Evolutionary conservation across 805 yeast species (phyloP), one percentile per base, ranked within the genome.

Genomic region (Suhomyces vadensis): DNA sequence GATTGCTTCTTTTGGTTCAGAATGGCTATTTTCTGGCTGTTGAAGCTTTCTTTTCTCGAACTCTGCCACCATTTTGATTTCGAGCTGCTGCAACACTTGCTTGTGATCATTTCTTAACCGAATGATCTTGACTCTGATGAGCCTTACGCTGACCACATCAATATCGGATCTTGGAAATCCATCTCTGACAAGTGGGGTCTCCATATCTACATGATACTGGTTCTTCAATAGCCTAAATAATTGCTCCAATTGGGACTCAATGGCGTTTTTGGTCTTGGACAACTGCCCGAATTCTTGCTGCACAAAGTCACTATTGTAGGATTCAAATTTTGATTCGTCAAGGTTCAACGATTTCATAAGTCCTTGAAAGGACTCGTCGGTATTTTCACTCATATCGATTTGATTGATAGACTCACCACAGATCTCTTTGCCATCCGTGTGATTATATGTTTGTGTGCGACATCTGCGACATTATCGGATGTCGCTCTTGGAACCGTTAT

Each of bases 101-200:
- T 69, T 71, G 50, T 82, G 71, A 63, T 92, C 97, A 56, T 89
- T 91, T 46, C 83, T 71, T 31, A 85, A 67, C 41, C 85, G 70
- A 26, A 85, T 80, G 24, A 91, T 79, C 55, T 76, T 77, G 7
- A 81, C 76, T 46, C 97, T 67, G 1, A 82, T 58, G 7, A 77
- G 60, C 42, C 96, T 68, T 9, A 89, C 71, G 16, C 69, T 56
- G 11, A 89, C 79, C 4, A 92, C 85, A 55, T 92, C 95, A 21
- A 92, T 74, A 57, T 92, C 97, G 13, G 71, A 62, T 35, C 97
- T 68, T 0, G 99, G 99, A 55, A 79, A 92, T 16, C 97, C 97
- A 56, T 92, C 96, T 0, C 55, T 46, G 2, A 87, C 64, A 46
- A 92, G 63, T 0, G 81, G 71, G 1, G 91, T 82, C 19, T 74